Conservation (phyloP, 1,139 yeast species). For the Blastobotrys illinoisensis region DNA sequence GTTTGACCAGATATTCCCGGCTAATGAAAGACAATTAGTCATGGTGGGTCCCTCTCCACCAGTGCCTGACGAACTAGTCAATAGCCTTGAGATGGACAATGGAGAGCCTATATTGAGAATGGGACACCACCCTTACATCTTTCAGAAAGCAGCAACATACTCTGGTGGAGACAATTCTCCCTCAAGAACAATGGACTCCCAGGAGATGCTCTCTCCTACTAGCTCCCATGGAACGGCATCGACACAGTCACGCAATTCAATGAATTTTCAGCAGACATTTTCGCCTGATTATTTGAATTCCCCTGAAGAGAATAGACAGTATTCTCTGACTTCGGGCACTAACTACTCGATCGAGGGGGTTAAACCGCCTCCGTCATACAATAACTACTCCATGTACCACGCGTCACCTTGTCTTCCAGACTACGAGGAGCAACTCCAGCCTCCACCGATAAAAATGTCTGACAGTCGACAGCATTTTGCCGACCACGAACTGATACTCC, state of each 20-base stretch:
- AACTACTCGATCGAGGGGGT: neutral
- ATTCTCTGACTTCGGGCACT: neutral
- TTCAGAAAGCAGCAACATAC: neutral
- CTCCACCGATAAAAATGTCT: too few species aligned
- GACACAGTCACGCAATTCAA: neutral
- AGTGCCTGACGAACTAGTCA: neutral
- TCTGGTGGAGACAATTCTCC: neutral
- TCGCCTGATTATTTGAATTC: neutral
- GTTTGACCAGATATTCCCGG: neutral
- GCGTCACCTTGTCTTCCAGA: neutral
- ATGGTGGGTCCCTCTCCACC: neutral
- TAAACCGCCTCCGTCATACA: neutral
- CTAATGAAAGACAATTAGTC: neutral
- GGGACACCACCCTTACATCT: neutral
- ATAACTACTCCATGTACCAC: neutral
- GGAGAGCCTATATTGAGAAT: neutral
- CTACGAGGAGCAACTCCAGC: neutral
- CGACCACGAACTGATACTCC: too few species aligned
- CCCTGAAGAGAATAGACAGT: neutral
- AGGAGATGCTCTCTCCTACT: neutral
- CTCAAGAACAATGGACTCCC: neutral
- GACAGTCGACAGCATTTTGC: neutral
- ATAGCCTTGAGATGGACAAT: neutral
- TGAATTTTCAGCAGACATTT: neutral
- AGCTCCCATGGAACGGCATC: neutral